These are phyloP conservation scores for Pythium coloratum DNA, from an alignment of 352 stramenopile genomes.

Conservation along the genomic window DNA sequence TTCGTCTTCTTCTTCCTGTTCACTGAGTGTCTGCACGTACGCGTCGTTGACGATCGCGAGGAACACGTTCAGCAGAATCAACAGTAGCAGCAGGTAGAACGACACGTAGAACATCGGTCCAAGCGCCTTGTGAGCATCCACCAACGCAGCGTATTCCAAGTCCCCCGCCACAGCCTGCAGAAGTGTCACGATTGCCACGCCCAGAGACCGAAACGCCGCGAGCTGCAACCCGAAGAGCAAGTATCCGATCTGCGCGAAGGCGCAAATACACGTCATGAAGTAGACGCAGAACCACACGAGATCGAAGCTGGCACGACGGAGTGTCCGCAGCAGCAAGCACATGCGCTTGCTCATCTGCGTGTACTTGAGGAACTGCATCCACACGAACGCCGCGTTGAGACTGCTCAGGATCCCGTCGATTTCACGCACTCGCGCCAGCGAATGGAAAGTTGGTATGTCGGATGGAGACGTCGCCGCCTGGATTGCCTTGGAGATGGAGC, in stretches of 20 bases:
- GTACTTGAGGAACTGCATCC: constrained; percentile 71
- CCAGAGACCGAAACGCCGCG: constrained; percentile 55
- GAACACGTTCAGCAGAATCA: constrained; percentile 77
- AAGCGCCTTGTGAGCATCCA: constrained; percentile 42
- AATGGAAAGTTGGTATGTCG: constrained; percentile 42
- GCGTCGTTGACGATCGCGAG: constrained; percentile 75
- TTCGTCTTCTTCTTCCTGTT: constrained; percentile 58
- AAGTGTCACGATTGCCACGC: constrained; percentile 50
- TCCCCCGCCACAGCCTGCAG: constrained; percentile 60
- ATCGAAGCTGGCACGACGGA: constrained; percentile 50
- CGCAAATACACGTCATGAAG: constrained; percentile 57
- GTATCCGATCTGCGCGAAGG: constrained; percentile 65
- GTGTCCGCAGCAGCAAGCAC: constrained; percentile 51
- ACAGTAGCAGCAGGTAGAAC: constrained; percentile 69
- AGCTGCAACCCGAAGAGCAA: constrained; percentile 61
- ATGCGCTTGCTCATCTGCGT: constrained; percentile 66
- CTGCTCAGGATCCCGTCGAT: constrained; percentile 45
- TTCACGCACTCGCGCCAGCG: constrained; percentile 37
- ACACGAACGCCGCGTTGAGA: constrained; percentile 53
- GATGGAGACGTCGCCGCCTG: constrained; percentile 18
- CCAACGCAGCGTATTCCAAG: constrained; percentile 51
- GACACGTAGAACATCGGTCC: constrained; percentile 69
- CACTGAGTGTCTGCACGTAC: constrained; percentile 66
- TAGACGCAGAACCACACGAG: constrained; percentile 63
- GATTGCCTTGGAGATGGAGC: constrained; percentile 23